Evolutionary conservation across 306 rosid species (phyloP).

Genomic region (Alnus glutinosa): DNA sequence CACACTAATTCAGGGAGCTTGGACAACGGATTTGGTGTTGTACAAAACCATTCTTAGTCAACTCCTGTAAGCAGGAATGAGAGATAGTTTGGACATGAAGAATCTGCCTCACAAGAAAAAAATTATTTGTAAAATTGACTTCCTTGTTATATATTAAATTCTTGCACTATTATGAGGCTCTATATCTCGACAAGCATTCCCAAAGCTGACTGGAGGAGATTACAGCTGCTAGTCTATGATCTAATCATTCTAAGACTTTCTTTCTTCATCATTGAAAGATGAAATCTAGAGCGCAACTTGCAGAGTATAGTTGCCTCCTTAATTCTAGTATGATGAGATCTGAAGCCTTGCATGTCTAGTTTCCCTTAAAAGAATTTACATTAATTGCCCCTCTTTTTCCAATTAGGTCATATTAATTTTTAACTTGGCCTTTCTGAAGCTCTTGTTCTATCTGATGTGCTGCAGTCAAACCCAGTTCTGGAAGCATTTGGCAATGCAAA

Average conservation of each 20-base stretch:
- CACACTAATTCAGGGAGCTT: background rate
- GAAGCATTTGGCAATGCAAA: constrained; percentile 99
- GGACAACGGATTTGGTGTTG: background rate
- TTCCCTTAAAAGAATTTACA: background rate
- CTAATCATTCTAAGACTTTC: background rate
- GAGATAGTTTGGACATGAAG: background rate
- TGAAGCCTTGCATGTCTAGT: background rate
- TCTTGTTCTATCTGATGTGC: constrained; percentile 23
- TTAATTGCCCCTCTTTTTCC: constrained; percentile 21
- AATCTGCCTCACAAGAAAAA: background rate
- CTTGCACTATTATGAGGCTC: background rate
- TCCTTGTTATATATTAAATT: background rate
- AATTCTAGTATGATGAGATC: background rate
- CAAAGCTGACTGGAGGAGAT: background rate
- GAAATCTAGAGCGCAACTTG: background rate
- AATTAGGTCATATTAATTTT: constrained; percentile 5
- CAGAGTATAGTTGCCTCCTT: background rate
- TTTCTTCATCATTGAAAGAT: background rate
- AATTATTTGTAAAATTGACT: background rate
- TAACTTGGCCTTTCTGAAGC: constrained; percentile 15
- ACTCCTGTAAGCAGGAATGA: background rate
- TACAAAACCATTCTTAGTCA: background rate
- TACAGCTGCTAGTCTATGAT: background rate
- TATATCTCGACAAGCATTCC: background rate
- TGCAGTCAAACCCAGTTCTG: constrained; percentile 98